Conservation (phyloP, 371 early-diverging fungal species). For the Zopfochytrium polystomum region DNA sequence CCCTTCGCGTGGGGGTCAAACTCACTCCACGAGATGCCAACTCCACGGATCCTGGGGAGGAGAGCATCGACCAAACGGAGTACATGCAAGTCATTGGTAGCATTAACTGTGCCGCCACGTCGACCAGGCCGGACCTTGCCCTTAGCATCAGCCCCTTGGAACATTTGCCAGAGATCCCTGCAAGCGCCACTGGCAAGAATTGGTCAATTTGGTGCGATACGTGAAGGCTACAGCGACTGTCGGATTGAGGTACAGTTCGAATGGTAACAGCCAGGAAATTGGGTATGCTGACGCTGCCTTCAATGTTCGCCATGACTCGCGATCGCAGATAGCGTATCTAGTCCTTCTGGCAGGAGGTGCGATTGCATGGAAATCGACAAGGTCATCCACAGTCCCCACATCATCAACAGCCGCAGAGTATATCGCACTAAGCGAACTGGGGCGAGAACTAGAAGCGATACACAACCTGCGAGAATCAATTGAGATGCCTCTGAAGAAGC, state of each 20-base stretch:
- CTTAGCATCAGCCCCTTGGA: conserved; percentile 23
- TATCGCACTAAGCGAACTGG: conserved; percentile 21
- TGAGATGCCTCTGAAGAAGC: background rate
- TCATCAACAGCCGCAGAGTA: conserved; percentile 23
- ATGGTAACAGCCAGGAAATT: background rate
- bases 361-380: conserved; percentile 17
- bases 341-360: conserved; percentile 8
- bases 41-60: background rate
- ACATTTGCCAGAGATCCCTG: conserved; percentile 23
- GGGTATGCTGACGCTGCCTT: conserved; percentile 26
- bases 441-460: conserved; percentile 12
- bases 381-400: conserved; percentile 6
- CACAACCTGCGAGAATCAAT: conserved; percentile 10
- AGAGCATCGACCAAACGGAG: background rate
- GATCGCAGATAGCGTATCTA: conserved; percentile 20
- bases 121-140: conserved; percentile 33
- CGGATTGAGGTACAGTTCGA: conserved; percentile 7
- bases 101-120: conserved; percentile 27
- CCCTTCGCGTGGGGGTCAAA: background rate
- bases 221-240: conserved; percentile 5
- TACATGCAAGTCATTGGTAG: conserved; percentile 31
- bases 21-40: background rate
- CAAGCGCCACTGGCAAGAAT: conserved; percentile 19
- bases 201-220: conserved; percentile 23
- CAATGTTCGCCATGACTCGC: conserved; percentile 2